Base-by-base conservation (phyloP, 73 alveolate genomes). In the Stentor coeruleus region DNA sequence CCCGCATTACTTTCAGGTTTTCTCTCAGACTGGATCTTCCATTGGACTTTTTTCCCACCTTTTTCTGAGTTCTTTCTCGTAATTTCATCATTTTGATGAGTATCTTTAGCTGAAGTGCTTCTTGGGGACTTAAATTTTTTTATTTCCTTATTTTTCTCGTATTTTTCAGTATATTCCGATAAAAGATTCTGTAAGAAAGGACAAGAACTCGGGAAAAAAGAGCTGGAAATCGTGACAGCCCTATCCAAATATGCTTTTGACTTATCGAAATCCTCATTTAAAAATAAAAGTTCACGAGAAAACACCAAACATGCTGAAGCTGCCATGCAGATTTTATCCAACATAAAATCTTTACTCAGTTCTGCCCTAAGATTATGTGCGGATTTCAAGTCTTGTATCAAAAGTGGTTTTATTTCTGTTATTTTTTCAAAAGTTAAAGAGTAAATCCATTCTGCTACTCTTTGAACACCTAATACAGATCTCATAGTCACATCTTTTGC, bases 241-340 rank as follows among this genome's bases (percentile, higher is more conserved):
- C 90, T 90, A 74, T 90, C 93, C 82, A 92, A 97, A 89, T 91
- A 94, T 82, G 84, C 90, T 73, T 88, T 72, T 59, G 81, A 39
- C 59, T 73, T 58, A 82, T 73, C 59, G 76, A 75, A 38, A 89
- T 42, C 90, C 87, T 77, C 73, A 57, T 57, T 20, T 72, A 94
- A 82, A 77, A 94, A 92, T 80, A 97, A 85, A 37, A 87, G 88
- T 81, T 95, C 99, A 59, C 97, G 92, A 3, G 96, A 96, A 81
- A 95, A 91, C 81, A 97, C 90, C 73, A 91, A 95, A 75, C 92
- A 95, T 33, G 96, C 85, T 0, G 91, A 95, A n/a, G 95, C 91
- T 39, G 93, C 82, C 87, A 89, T 86, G 37, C 55, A 14, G 20
- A 39, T 39, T 81, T 84, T 82, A 39, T 87, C 93, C n/a, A 82